Evolutionary conservation across 2,329 filamentous ascomycete genomes (phyloP).

Genomic region (Aspergillus ibericus): DNA sequence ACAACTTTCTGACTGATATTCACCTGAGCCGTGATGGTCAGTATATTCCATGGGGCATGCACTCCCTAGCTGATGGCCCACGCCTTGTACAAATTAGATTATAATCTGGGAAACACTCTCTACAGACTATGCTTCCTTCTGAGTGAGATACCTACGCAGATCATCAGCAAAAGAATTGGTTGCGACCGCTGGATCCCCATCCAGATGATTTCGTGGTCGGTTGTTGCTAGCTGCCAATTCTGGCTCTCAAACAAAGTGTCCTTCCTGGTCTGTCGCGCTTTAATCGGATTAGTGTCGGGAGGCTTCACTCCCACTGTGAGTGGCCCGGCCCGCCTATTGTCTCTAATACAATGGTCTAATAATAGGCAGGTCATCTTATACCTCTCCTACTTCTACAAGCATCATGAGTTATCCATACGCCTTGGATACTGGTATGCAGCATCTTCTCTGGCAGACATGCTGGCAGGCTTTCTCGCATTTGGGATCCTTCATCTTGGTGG

Average conservation of each 20-base stretch:
- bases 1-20: constrained; percentile 54
- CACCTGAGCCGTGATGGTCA: constrained; percentile 25
- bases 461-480: constrained; percentile 46
- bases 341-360: neutral
- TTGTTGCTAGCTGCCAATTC: constrained; percentile 44
- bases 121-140: constrained; percentile 54
- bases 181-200: constrained; percentile 58
- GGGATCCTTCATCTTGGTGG: constrained; percentile 39
- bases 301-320: constrained; percentile 45
- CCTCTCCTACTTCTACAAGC: constrained; percentile 71
- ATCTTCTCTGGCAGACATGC: constrained; percentile 44
- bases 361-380: constrained; percentile 44
- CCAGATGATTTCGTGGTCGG: constrained; percentile 48
- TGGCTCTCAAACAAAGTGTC: constrained; percentile 45
- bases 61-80: neutral
- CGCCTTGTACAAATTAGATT: constrained; percentile 11
- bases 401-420: constrained; percentile 60
- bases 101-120: constrained; percentile 53
- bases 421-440: constrained; percentile 29
- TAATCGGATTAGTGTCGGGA: constrained; percentile 49
- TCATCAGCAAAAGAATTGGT: constrained; percentile 56
- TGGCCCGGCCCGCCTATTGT: neutral
- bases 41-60: neutral
- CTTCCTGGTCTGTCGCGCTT: constrained; percentile 43
- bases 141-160: constrained; percentile 58